Base-by-base conservation (phyloP, 306 rosid genomes). In the Castanea mollissima region DNA sequence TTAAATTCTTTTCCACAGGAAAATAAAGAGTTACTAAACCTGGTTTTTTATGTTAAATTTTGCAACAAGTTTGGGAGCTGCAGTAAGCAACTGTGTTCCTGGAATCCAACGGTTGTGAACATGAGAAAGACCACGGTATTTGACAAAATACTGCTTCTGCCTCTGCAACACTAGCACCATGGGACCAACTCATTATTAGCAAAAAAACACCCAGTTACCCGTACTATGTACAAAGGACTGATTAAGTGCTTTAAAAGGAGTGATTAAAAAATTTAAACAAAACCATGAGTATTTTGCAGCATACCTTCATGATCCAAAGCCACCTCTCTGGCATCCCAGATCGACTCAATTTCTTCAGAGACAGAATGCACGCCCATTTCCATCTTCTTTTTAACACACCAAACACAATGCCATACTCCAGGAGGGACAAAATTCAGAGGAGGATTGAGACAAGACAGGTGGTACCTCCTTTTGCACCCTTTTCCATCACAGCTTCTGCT, bases 81-180 rank as follows among this genome's bases (percentile, higher is more conserved):
- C 79, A 27, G 67, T 59, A 82, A 71, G 79, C 81, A 85, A 27
- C 55, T 35, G 56, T 54, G 46, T 75, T 85, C 82, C 88, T 71
- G 76, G 64, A 82, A 82, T 82, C 88, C 86, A 85, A 80, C 81
- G 20, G 75, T 82, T 85, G 79, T 85, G 86, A 72, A 83, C 86
- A 85, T 85, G 84, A 75, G 88, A 81, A 20, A 85, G 82, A 56
- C 79, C 84, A 35, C 68, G 74, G 60, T 85, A 85, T 73, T 82
- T 82, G 74, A 85, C 86, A 74, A 78, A 75, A 76, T 85, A 85
- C 21, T 69, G 73, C 46, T 69, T 69, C 81, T 82, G 83, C 62
- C 60, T 74, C 76, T 71, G 71, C 81, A 41, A 57, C 71, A 76
- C 86, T 85, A 64, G 78, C 72, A 85, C 25, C 79, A 82, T 49